Evolutionary conservation across 2,329 filamentous ascomycete species (phyloP).

Genomic region (Fusarium nygamai): DNA sequence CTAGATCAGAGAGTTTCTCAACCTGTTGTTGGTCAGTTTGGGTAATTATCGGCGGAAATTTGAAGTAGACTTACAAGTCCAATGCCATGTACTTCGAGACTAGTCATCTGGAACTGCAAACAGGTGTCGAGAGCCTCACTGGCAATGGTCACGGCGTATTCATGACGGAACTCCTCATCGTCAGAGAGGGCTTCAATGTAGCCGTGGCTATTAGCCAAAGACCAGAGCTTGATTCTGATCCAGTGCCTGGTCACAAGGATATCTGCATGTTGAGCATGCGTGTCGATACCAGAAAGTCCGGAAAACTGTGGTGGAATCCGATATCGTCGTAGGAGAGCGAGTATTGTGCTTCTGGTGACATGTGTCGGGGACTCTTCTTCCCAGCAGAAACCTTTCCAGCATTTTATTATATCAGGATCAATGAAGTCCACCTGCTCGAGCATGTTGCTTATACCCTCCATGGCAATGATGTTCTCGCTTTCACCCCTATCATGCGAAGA

Average conservation of each 20-base stretch:
- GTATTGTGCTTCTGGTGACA: neutral
- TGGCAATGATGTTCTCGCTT: neutral
- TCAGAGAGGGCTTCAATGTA: neutral
- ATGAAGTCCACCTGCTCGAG: neutral
- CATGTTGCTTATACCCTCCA: neutral
- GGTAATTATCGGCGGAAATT: rapidly evolving
- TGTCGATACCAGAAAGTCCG: neutral
- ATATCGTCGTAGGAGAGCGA: neutral
- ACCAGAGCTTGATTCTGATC: neutral
- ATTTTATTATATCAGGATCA: neutral
- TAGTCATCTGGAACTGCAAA: neutral
- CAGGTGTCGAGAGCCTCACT: neutral
- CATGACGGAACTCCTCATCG: neutral
- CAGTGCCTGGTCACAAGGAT: neutral
- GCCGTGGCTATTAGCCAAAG: neutral
- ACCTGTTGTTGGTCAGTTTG: neutral
- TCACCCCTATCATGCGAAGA: neutral
- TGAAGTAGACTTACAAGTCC: neutral
- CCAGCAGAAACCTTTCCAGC: neutral
- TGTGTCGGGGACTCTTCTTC: neutral
- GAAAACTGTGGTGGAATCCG: neutral
- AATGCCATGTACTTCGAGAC: neutral
- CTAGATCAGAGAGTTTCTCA: neutral
- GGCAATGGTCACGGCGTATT: neutral
- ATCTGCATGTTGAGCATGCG: neutral